Conservation (phyloP, 192 early-diverging fungal species). For the Coemansia sp. region DNA sequence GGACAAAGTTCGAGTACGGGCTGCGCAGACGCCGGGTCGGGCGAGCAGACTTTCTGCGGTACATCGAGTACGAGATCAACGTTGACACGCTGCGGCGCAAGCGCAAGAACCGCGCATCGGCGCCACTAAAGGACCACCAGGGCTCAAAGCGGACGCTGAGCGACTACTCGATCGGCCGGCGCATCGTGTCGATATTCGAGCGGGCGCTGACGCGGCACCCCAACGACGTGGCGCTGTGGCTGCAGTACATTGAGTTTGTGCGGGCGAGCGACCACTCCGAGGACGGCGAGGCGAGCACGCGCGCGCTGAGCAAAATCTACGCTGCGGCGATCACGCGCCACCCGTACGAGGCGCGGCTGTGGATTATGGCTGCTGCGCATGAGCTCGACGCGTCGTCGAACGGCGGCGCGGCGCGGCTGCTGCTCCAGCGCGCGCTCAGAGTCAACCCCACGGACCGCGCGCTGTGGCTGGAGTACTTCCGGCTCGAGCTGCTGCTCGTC, state of each 20-base stretch:
- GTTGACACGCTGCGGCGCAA: constrained; percentile 81
- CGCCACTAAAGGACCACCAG: constrained; percentile 46
- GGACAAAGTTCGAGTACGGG: constrained; percentile 88
- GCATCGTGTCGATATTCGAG: constrained; percentile 83
- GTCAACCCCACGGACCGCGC: constrained; percentile 70
- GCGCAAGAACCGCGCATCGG: constrained; percentile 62
- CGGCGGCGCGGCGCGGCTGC: constrained; percentile 73
- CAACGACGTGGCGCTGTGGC: constrained; percentile 83
- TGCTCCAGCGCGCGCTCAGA: constrained; percentile 86
- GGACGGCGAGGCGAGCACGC: constrained; percentile 39
- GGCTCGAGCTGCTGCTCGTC: constrained; percentile 86
- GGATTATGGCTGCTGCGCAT: constrained; percentile 90
- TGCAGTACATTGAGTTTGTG: constrained; percentile 90
- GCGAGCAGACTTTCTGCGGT: constrained; percentile 83
- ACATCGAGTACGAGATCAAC: constrained; percentile 96
- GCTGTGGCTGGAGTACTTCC: constrained; percentile 95
- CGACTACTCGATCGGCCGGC: constrained; percentile 73
- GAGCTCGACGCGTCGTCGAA: constrained; percentile 87
- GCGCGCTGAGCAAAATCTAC: constrained; percentile 73
- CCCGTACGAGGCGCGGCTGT: constrained; percentile 79
- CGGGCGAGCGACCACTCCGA: constrained; percentile 36
- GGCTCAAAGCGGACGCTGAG: constrained; percentile 60
- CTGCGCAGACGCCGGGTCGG: constrained; percentile 76
- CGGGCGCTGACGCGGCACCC: constrained; percentile 77
- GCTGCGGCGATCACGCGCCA: constrained; percentile 86